Conservation (phyloP, 1,284 basidiomycete species). For the Pholiota adiposa region DNA sequence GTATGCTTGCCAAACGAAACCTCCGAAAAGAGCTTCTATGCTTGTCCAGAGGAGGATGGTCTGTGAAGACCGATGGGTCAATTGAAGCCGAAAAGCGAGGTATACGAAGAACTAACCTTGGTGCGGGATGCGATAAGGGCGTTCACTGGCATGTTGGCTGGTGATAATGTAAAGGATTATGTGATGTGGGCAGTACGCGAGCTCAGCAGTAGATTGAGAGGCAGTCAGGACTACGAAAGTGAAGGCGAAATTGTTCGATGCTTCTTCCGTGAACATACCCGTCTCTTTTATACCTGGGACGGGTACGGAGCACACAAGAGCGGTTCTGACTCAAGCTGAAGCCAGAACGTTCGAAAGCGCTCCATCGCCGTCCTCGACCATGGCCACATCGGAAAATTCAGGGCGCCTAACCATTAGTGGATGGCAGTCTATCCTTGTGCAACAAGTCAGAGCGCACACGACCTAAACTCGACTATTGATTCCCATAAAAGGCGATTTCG, state of each 20-base stretch:
- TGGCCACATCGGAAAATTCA: not conserved
- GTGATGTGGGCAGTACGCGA: too few relatives aligned
- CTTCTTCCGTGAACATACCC: not conserved
- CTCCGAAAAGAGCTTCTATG: conserved; percentile 33
- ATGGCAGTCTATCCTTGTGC: not conserved
- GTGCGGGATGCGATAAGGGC: conserved; percentile 32
- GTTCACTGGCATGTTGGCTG: conserved; percentile 34
- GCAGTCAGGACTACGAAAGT: not conserved
- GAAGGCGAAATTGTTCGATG: conserved; percentile 2
- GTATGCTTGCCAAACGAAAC: conserved; percentile 32
- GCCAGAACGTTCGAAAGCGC: conserved; percentile 16
- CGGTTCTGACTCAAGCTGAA: not conserved
- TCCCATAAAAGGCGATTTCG: conserved; percentile 4
- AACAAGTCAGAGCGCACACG: not conserved
- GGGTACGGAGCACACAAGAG: not conserved
- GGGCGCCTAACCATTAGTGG: not conserved
- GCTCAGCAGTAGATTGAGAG: too few relatives aligned
- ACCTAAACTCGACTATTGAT: not conserved
- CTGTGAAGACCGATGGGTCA: too few relatives aligned
- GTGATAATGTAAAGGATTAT: too few relatives aligned
- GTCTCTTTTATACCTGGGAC: conserved; percentile 8
- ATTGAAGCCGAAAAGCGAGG: not conserved
- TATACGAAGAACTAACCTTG: conserved; percentile 32
- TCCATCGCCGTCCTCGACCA: conserved; percentile 10
- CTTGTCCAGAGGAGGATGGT: conserved; percentile 36